phyloP scores from a whole-genome alignment of 345 rosid species.

The Turritis glabra region DNA sequence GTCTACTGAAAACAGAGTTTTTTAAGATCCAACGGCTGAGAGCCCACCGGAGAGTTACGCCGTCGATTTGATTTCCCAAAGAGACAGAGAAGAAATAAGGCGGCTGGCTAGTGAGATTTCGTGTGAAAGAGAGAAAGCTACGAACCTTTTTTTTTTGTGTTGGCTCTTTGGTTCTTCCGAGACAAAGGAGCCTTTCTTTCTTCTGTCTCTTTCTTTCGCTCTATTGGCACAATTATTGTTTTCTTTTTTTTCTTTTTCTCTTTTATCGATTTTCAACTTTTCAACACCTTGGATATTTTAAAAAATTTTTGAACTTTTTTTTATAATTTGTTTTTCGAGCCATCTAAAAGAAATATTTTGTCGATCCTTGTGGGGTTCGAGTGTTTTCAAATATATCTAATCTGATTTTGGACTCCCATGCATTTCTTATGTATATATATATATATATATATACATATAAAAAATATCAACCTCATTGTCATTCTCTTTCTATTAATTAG shows the following conservation, averaged over 20 bases:
- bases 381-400: constrained; percentile 32
- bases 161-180: constrained; percentile 20
- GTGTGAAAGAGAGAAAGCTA: constrained; percentile 37
- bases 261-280: constrained; percentile 17
- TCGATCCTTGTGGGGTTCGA: constrained; percentile 40
- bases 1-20: not conserved
- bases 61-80: not conserved
- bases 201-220: not conserved
- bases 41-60: constrained; percentile 30
- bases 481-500: not conserved
- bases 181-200: constrained; percentile 29
- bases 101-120: constrained; percentile 33
- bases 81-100: constrained; percentile 19
- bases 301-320: no score
- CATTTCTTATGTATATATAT: not conserved
- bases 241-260: not conserved
- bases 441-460: no score
- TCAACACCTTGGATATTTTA: constrained; percentile 10
- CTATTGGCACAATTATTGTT: constrained; percentile 8
- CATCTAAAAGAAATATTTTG: constrained; percentile 33
- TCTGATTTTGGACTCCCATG: constrained; percentile 36
- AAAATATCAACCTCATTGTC: constrained; percentile 28
- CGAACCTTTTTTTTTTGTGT: not conserved
- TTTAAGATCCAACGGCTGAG: constrained; percentile 26
- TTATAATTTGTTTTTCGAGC: no score